Conservation (phyloP, 495 filamentous ascomycete genomes). For the Penicillium maclennaniae region DNA sequence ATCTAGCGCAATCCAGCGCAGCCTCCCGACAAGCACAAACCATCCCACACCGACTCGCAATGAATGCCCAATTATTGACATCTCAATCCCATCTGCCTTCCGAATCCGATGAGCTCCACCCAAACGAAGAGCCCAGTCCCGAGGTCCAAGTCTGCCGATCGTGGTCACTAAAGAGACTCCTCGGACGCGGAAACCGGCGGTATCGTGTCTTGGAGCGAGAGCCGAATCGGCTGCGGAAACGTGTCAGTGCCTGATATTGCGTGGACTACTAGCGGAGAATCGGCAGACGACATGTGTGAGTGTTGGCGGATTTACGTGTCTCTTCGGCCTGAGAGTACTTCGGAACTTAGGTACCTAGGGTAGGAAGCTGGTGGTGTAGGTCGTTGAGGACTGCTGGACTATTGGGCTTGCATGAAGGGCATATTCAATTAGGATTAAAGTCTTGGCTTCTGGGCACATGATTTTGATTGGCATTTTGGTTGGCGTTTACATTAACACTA, state of each 20-base stretch:
- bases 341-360: not conserved
- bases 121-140: constrained; percentile 1
- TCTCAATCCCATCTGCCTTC: constrained; percentile 6
- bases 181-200: constrained; percentile 35
- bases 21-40: not conserved
- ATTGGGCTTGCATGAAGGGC: too few relatives aligned
- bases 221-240: constrained; percentile 43
- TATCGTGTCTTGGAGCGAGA: constrained; percentile 43
- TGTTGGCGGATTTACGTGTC: not conserved
- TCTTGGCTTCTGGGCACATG: not conserved
- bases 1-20: not conserved
- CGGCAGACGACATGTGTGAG: not conserved
- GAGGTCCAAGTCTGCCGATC: constrained; percentile 17
- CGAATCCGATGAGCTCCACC: constrained; percentile 9
- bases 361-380: not conserved
- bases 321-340: not conserved
- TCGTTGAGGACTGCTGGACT: not conserved
- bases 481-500: not conserved
- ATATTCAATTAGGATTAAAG: too few relatives aligned
- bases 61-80: constrained; percentile 31
- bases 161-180: constrained; percentile 41
- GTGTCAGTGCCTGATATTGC: constrained; percentile 22
- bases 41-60: constrained; percentile 1
- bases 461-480: not conserved
- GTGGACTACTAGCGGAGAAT: not conserved